These are phyloP conservation scores for Fonsecaea monophora DNA, from an alignment of 2,329 filamentous ascomycete genomes.

Conservation along the genomic window DNA sequence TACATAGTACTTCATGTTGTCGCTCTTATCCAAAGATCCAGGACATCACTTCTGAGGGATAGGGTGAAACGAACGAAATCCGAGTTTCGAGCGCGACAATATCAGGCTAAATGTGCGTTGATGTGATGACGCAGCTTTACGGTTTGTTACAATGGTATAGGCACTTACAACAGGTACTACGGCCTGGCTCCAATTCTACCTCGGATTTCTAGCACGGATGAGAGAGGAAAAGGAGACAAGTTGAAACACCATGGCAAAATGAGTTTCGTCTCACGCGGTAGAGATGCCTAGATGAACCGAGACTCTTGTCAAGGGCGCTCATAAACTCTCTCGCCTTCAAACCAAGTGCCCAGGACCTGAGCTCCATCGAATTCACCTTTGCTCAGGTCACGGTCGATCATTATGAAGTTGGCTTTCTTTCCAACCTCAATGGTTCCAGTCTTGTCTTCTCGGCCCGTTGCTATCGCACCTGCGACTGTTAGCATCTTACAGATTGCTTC, in stretches of 20 bases:
- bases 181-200: neutral
- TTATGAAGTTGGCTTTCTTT: constrained; percentile 46
- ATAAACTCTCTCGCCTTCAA: constrained; percentile 38
- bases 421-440: constrained; percentile 44
- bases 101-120: constrained; percentile 14
- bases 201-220: neutral
- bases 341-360: constrained; percentile 43
- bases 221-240: neutral
- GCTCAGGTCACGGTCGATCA: constrained; percentile 43
- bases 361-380: constrained; percentile 43
- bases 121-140: neutral
- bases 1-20: neutral
- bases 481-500: constrained; percentile 39
- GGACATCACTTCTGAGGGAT: neutral
- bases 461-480: constrained; percentile 43
- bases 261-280: neutral
- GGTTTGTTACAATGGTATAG: neutral
- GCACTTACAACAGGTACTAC: neutral
- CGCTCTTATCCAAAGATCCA: neutral
- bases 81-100: neutral
- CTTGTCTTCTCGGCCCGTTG: constrained; percentile 41
- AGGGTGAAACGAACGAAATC: neutral
- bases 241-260: neutral
- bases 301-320: constrained; percentile 1
- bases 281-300: neutral